Conservation (phyloP, 2,329 filamentous ascomycete genomes). For the Trichoderma koningiopsis region DNA sequence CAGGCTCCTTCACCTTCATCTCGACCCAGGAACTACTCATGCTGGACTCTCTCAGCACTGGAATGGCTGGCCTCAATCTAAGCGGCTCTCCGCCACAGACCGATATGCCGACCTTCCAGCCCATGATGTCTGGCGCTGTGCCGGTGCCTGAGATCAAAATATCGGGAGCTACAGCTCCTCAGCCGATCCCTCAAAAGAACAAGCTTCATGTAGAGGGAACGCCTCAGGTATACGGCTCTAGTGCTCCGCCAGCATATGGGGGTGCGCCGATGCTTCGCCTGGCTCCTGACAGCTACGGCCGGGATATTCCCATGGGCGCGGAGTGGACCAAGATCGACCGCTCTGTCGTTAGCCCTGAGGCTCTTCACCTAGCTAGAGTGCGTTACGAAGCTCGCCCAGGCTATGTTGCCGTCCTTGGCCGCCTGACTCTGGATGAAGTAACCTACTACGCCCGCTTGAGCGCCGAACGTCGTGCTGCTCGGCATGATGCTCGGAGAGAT, state of each 20-base stretch:
- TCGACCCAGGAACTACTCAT: constrained; percentile 57
- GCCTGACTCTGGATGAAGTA: constrained; percentile 55
- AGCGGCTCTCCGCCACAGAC: constrained; percentile 41
- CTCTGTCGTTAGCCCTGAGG: constrained; percentile 56
- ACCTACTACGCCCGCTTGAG: constrained; percentile 53
- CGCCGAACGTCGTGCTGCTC: constrained; percentile 49
- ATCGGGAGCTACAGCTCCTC: constrained; percentile 45
- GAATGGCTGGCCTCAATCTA: constrained; percentile 48
- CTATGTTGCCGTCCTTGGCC: constrained; percentile 62
- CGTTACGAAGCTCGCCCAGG: constrained; percentile 62
- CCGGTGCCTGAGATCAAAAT: constrained; percentile 34
- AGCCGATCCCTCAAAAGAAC: constrained; percentile 41
- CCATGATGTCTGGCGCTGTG: constrained; percentile 37
- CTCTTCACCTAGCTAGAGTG: constrained; percentile 54
- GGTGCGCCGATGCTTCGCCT: constrained; percentile 44
- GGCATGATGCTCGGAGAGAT: constrained; percentile 39
- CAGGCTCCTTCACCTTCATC: constrained; percentile 50
- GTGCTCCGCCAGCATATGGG: constrained; percentile 38
- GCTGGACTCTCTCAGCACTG: constrained; percentile 46
- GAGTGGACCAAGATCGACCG: constrained; percentile 61
- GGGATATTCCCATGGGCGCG: constrained; percentile 57
- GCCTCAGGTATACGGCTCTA: constrained; percentile 27
- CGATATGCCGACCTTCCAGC: constrained; percentile 39
- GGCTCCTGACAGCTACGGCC: constrained; percentile 59
- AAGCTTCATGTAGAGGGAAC: constrained; percentile 33